Base-by-base conservation (phyloP, 2,329 filamentous ascomycete species). In the Sphaerostilbella broomeana region DNA sequence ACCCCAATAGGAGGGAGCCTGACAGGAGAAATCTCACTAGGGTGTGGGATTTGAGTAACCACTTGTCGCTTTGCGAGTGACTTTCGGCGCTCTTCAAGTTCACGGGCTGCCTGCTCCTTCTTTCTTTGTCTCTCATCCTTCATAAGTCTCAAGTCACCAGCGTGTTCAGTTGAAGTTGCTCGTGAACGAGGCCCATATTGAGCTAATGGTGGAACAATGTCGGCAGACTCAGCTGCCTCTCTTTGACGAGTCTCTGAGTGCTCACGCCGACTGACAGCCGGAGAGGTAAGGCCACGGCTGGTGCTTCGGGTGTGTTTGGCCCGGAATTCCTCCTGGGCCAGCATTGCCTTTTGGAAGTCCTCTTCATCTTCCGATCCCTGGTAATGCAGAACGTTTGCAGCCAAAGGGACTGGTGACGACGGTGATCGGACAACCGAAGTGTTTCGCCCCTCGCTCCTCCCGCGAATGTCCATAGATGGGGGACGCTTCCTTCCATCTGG, bases 81-180 rank as follows among this genome's bases (percentile, higher is more conserved):
- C 55, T 85, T 78, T 42, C 90, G 81, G 19, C 90, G 79, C 53
- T 92, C 86, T 60, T 95, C 89, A 1, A 97, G 75, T 60, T 95
- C 89, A 33, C 84, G 80, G 6, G 88, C 87, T 8, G 84, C 84
- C 34, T 79, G 69, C 48, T 87, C 84, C 61, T 82, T 86, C 62
- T 81, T 84, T 33, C 73, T 63, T 44, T 77, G 75, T 32, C 76
- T 68, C 44, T 84, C 79, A 22, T 77, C 71, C 51, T 70, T 79
- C 51, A 73, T 70, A 42, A 67, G 59, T 43, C 65, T 70, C 42
- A 79, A 54, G 44, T 81, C 77, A 4, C 75, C 74, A 12, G 64
- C 66, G 45, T 70, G 68, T 30, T 70, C 63, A 6, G 67, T 64
- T 4, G 69, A 66, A 4, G 65, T 52, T 35, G 65, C 59, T 46